Evolutionary conservation across 139 green algal species (phyloP).

Genomic region (Chlamydomonas applanata): DNA sequence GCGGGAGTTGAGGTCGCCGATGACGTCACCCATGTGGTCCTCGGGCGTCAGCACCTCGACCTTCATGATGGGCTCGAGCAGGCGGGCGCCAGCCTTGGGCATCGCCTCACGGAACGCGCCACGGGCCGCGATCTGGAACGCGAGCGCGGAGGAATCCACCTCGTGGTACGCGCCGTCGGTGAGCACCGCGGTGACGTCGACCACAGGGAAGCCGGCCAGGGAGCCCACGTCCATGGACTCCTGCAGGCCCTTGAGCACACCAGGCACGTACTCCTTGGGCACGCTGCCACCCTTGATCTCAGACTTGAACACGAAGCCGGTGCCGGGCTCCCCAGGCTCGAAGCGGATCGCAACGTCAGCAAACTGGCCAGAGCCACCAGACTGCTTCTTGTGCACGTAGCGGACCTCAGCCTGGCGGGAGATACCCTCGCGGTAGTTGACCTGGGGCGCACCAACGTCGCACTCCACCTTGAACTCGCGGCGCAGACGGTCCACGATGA

Average conservation of each 20-base stretch:
- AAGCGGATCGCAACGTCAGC: conserved; percentile 94
- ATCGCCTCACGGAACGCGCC: conserved; percentile 88
- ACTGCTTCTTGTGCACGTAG: conserved; percentile 99
- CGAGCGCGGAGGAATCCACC: conserved; percentile 95
- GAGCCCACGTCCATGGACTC: conserved; percentile 89
- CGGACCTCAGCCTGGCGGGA: conserved; percentile 35
- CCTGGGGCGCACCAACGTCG: conserved; percentile 86
- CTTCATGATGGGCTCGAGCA: conserved; percentile 99
- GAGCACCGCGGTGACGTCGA: conserved; percentile 86
- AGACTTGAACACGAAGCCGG: conserved; percentile 90
- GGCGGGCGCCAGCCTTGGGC: conserved; percentile 79
- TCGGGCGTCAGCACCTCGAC: conserved; percentile 94
- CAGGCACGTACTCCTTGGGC: conserved; percentile 99
- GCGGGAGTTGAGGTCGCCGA: conserved; percentile 97
- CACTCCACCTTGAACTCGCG: conserved; percentile 98
- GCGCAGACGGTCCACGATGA: conserved; percentile 95
- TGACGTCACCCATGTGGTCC: conserved; percentile 97
- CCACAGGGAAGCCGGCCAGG: conserved; percentile 91
- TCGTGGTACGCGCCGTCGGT: conserved; percentile 97
- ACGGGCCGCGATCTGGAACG: conserved; percentile 96
- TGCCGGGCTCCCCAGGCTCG: conserved; percentile 92
- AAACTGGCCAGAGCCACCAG: conserved; percentile 94
- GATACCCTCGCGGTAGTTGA: conserved; percentile 99
- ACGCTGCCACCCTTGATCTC: conserved; percentile 98
- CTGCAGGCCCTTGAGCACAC: conserved; percentile 93